Conservation (phyloP, 305 asterid genomes). For the Fraxinus floribunda region DNA sequence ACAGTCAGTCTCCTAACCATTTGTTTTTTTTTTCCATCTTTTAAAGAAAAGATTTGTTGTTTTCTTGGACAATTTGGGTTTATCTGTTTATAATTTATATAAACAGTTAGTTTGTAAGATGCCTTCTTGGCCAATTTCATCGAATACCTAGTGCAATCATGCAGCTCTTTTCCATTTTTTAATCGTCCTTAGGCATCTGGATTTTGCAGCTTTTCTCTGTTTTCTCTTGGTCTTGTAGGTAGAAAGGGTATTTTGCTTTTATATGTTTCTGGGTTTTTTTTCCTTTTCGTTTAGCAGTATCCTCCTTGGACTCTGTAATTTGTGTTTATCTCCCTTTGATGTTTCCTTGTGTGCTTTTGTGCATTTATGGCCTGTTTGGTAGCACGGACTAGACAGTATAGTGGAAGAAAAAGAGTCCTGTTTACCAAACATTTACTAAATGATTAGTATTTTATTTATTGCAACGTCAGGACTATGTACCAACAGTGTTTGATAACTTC, state of each 20-base stretch:
- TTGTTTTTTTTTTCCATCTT: constrained; percentile 8
- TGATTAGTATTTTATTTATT: neutral
- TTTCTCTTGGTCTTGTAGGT: constrained; percentile 22
- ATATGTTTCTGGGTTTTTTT: neutral
- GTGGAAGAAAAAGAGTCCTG: neutral
- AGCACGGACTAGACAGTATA: neutral
- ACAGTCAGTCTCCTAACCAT: constrained; percentile 51
- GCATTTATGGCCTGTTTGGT: constrained; percentile 5
- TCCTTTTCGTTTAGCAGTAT: neutral
- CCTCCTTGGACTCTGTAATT: constrained; percentile 8
- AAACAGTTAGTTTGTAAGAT: neutral
- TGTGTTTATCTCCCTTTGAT: neutral
- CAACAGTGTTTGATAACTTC: constrained; percentile 91
- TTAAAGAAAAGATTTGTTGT: neutral
- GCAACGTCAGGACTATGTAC: constrained; percentile 68
- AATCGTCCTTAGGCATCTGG: constrained; percentile 19
- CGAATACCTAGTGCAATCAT: neutral
- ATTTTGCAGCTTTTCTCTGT: constrained; percentile 34
- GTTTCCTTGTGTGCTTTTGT: constrained; percentile 5
- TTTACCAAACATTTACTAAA: neutral
- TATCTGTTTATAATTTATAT: neutral
- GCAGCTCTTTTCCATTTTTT: constrained; percentile 2
- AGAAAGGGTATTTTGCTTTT: constrained; percentile 33
- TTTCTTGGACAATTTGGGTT: constrained; percentile 21
- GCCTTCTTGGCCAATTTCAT: neutral